Conservation (phyloP, 176 grass and related monocot species). For the Zoysia japonica region DNA sequence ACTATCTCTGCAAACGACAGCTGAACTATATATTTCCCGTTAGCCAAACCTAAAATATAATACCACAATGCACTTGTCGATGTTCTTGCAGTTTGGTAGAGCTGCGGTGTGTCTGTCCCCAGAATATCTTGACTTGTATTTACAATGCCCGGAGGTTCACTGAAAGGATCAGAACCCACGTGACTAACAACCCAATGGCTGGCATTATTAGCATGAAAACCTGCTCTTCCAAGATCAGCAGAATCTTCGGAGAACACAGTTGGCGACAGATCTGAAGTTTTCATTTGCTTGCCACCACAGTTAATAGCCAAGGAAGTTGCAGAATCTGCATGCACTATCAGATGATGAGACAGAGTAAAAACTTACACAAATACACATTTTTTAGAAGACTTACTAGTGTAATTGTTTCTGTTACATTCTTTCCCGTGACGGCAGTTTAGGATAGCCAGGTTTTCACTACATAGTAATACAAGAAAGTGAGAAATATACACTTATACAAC, state of each 20-base stretch:
- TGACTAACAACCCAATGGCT: conserved; percentile 52
- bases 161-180: conserved; percentile 40
- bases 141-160: conserved; percentile 28
- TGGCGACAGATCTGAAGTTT: background rate
- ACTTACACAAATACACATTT: background rate
- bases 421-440: conserved; percentile 44
- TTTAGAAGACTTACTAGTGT: conserved; percentile 31
- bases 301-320: conserved; percentile 33
- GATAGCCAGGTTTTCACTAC: conserved; percentile 35
- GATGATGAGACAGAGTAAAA: background rate
- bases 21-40: conserved; percentile 39
- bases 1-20: conserved; percentile 70
- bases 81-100: conserved; percentile 57
- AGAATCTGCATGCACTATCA: conserved; percentile 11
- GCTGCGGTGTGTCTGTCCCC: background rate
- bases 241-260: conserved; percentile 37
- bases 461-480: conserved; percentile 14
- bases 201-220: conserved; percentile 39
- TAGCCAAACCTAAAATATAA: conserved; percentile 46
- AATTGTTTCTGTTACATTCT: conserved; percentile 32
- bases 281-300: conserved; percentile 42
- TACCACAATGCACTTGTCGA: conserved; percentile 51
- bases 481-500: background rate
- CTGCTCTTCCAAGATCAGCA: conserved; percentile 40
- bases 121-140: background rate